phyloP scores from a whole-genome alignment of 306 rosid genomes.

The Quillaja saponaria region DNA sequence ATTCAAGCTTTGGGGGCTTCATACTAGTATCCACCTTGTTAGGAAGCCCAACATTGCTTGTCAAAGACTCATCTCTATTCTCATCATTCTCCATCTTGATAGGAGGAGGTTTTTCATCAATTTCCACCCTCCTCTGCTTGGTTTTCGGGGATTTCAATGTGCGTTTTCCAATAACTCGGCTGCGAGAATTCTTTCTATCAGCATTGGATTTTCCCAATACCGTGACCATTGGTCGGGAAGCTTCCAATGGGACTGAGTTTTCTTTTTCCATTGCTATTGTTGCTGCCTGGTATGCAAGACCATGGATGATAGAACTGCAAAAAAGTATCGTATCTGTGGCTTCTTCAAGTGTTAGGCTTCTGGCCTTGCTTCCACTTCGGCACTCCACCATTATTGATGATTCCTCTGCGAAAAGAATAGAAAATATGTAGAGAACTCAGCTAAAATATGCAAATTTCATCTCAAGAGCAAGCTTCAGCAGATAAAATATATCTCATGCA shows the following conservation, averaged over 20 bases:
- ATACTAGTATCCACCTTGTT: conserved; percentile 64
- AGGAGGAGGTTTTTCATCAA: conserved; percentile 45
- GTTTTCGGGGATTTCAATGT: conserved; percentile 59
- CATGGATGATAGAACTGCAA: conserved; percentile 93
- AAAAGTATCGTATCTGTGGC: conserved; percentile 91
- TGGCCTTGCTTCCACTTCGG: conserved; percentile 55
- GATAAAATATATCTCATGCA: conserved; percentile 10
- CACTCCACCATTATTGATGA: conserved; percentile 74
- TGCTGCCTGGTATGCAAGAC: conserved; percentile 85
- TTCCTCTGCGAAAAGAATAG: conserved; percentile 53
- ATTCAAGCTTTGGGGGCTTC: conserved; percentile 89
- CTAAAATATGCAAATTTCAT: conserved; percentile 12
- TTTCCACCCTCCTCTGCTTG: conserved; percentile 53
- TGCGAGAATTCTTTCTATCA: conserved; percentile 51
- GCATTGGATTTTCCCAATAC: conserved; percentile 63
- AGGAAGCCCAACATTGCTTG: conserved; percentile 59
- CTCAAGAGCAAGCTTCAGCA: conserved; percentile 21
- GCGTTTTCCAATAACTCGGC: conserved; percentile 48
- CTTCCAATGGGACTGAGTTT: conserved; percentile 51
- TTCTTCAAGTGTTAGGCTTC: conserved; percentile 92
- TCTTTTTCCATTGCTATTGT: conserved; percentile 78
- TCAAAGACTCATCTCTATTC: conserved; percentile 52
- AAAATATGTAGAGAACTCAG: conserved; percentile 29
- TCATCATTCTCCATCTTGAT: conserved; percentile 68
- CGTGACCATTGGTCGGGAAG: conserved; percentile 73